These are phyloP conservation scores for Barnettozyma botsteinii DNA, from an alignment of 805 yeast species.

Conservation along the genomic window DNA sequence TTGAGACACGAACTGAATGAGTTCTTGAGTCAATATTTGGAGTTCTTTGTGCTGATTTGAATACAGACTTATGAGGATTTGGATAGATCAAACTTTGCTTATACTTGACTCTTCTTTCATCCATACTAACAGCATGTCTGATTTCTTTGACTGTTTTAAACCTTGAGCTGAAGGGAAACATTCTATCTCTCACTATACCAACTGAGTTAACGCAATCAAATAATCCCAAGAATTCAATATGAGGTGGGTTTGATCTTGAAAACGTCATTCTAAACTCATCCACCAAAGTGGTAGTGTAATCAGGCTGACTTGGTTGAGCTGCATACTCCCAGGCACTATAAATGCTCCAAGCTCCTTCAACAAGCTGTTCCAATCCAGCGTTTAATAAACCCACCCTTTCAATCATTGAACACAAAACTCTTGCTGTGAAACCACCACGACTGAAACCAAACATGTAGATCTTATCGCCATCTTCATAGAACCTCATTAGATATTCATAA, in stretches of 20 bases:
- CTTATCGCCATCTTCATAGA: constrained; percentile 44
- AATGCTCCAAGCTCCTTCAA: constrained; percentile 56
- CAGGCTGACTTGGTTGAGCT: constrained; percentile 47
- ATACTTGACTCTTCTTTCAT: constrained; percentile 60
- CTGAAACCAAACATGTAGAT: constrained; percentile 56
- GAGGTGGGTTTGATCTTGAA: constrained; percentile 36
- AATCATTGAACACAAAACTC: constrained; percentile 61
- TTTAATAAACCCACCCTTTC: constrained; percentile 56
- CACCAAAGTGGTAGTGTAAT: constrained; percentile 39
- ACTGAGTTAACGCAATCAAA: constrained; percentile 69
- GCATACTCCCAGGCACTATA: constrained; percentile 55
- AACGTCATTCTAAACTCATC: constrained; percentile 52
- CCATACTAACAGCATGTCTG: constrained; percentile 62
- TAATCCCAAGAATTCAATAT: constrained; percentile 55
- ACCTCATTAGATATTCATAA: constrained; percentile 44
- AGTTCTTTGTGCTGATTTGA: constrained; percentile 8
- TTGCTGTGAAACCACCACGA: constrained; percentile 62
- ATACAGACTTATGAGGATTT: constrained; percentile 32
- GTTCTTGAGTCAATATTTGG: not conserved
- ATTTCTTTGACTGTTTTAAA: constrained; percentile 49
- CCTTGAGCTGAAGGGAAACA: constrained; percentile 53
- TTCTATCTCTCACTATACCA: constrained; percentile 50
- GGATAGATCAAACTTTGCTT: constrained; percentile 51
- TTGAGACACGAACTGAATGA: not conserved
- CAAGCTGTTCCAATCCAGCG: constrained; percentile 50